phyloP scores from a whole-genome alignment of 2,329 filamentous ascomycete genomes.

The Curvularia spicifera region DNA sequence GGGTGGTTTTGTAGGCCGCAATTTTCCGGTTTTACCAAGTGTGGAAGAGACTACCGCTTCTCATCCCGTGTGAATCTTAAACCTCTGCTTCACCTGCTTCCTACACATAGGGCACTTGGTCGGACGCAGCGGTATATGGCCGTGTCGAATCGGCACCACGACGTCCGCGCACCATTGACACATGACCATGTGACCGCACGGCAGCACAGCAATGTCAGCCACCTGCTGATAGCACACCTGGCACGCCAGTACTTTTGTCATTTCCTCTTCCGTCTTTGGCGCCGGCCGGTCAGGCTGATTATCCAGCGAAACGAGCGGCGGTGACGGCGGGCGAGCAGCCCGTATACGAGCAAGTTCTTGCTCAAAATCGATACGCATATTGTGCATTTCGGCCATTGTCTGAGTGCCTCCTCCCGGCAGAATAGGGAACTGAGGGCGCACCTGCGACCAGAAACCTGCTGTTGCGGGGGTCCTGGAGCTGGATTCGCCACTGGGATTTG shows the following conservation, averaged over 20 bases:
- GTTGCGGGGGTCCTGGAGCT: neutral
- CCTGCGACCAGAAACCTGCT: neutral
- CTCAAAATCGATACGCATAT: neutral
- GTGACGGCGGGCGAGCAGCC: constrained; percentile 19
- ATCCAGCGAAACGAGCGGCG: constrained; percentile 51
- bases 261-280: constrained; percentile 56
- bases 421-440: neutral
- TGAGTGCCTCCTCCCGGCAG: neutral
- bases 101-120: constrained; percentile 57
- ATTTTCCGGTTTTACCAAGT: too few species aligned
- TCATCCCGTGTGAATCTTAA: constrained; percentile 44
- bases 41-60: neutral
- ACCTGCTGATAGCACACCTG: constrained; percentile 61
- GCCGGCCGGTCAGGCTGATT: constrained; percentile 55
- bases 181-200: constrained; percentile 63
- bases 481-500: constrained; percentile 1
- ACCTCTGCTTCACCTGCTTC: constrained; percentile 55
- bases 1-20: too few species aligned
- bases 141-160: constrained; percentile 53
- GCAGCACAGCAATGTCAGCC: constrained; percentile 59
- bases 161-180: constrained; percentile 63
- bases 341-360: constrained; percentile 13
- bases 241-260: constrained; percentile 60
- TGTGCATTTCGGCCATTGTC: neutral
- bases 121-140: constrained; percentile 49